These are phyloP conservation scores for Pyrenophora graminea DNA, from an alignment of 2,329 filamentous ascomycete genomes.

Conservation along the genomic window DNA sequence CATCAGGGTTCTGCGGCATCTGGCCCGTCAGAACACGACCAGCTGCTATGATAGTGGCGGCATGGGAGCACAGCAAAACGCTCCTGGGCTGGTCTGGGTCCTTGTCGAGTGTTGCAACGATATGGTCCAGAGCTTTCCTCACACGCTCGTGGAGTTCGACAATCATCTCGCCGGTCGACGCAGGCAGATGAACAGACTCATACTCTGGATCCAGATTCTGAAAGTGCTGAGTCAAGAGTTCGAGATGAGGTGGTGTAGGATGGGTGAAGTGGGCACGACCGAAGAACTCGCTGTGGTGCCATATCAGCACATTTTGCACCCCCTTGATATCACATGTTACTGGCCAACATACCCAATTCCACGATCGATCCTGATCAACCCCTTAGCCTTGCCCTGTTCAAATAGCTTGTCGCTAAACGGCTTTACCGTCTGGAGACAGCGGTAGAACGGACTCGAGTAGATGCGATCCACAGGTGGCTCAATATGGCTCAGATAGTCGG, in stretches of 20 bases:
- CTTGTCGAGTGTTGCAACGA: conserved; percentile 73
- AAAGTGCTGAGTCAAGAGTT: conserved; percentile 70
- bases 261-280: conserved; percentile 84
- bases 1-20: conserved; percentile 71
- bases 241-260: conserved; percentile 71
- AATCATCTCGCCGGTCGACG: conserved; percentile 76
- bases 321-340: no score
- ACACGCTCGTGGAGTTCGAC: conserved; percentile 78
- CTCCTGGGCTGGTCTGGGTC: conserved; percentile 67
- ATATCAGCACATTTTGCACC: no score
- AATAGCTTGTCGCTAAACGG: conserved; percentile 45
- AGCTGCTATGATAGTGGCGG: conserved; percentile 84
- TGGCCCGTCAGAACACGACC: conserved; percentile 78
- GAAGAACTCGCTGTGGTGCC: conserved; percentile 72
- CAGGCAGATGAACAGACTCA: conserved; percentile 68
- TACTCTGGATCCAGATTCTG: conserved; percentile 61
- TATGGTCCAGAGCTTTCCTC: conserved; percentile 67
- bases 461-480: conserved; percentile 72
- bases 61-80: conserved; percentile 84
- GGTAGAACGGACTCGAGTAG: conserved; percentile 61
- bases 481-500: conserved; percentile 62
- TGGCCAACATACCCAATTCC: conserved; percentile 32
- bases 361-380: conserved; percentile 57
- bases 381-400: conserved; percentile 33
- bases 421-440: conserved; percentile 47